phyloP scores from a whole-genome alignment of 1,139 yeast genomes.

The Protomyces gravidus region DNA sequence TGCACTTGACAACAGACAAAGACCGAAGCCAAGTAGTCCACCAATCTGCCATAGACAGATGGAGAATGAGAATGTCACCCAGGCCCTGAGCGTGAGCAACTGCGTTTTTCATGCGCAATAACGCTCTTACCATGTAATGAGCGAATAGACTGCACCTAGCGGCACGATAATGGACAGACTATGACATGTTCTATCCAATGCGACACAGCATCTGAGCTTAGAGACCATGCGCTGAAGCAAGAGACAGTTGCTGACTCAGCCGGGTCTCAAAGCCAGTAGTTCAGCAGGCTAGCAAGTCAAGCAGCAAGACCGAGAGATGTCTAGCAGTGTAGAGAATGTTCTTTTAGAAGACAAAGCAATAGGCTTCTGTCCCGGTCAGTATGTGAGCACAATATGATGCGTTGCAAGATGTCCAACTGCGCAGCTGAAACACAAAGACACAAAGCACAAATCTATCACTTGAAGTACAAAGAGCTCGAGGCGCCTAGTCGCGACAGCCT shows the following conservation, averaged over 20 bases:
- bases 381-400: too few species aligned
- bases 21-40: conserved; percentile 2
- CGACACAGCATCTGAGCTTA: neutral
- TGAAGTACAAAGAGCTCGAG: too few species aligned
- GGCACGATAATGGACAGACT: conserved; percentile 11
- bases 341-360: too few species aligned
- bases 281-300: too few species aligned
- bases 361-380: too few species aligned
- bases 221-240: neutral
- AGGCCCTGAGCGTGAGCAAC: conserved; percentile 12
- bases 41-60: conserved; percentile 14
- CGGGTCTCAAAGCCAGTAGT: too few species aligned
- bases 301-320: too few species aligned
- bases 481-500: too few species aligned
- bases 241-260: neutral
- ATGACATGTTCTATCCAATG: conserved; percentile 5
- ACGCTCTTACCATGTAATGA: conserved; percentile 14
- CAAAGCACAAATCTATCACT: too few species aligned
- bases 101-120: neutral
- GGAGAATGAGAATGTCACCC: conserved; percentile 15
- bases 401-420: too few species aligned
- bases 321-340: too few species aligned
- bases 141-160: conserved; percentile 10
- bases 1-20: neutral
- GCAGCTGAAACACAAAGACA: too few species aligned